Evolutionary conservation across 805 yeast genomes (phyloP), one percentile per base, ranked within the genome.

Genomic region (Priceomyces melissophilus): DNA sequence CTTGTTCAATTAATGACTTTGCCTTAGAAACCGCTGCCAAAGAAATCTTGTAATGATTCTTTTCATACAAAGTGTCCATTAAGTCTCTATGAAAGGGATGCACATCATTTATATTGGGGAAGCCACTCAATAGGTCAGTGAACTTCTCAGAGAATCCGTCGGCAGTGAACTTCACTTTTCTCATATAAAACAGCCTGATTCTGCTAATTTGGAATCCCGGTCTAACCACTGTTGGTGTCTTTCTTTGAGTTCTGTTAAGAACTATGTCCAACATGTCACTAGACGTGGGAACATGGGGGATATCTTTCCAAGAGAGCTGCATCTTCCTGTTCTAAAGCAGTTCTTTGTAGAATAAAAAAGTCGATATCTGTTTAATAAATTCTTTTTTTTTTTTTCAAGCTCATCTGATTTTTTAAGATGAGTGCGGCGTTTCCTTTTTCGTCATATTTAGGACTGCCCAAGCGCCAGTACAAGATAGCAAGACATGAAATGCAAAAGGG

Each of bases 281-380:
- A 57, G 95, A 73, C 50, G 82, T 82, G 35, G 98, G 95, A 50
- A 91, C 96, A 37, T 95, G 82, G 15, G 98, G 96, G 62, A 91
- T 93, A 67, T 93, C 98, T 70, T 93, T 91, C 98, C 98, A 91
- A 36, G 97, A 84, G 53, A 91, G 80, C 75, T 91, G 98, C 99
- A 91, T 93, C 36, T 50, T 67, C 25, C 4, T 8, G 7, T 20
- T 20, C 25, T 8, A 20, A 20, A 20, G 25, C 25, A 20, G 25
- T 20, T 20, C 25, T 20, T 20, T 8, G 25, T 20, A 31, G 11
- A 20, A 8, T 4, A 20, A 20, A 20, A 20, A 20, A 20, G 25
- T 20, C 8, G 25, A 20, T 20, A 20, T 20, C 25, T 20, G 26
- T 17, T 16, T n/a, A 30, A 23, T 17, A 28, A 30, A 30, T 20